phyloP scores from a whole-genome alignment of 371 early-diverging fungal species.

The Enteropsectra breve region DNA sequence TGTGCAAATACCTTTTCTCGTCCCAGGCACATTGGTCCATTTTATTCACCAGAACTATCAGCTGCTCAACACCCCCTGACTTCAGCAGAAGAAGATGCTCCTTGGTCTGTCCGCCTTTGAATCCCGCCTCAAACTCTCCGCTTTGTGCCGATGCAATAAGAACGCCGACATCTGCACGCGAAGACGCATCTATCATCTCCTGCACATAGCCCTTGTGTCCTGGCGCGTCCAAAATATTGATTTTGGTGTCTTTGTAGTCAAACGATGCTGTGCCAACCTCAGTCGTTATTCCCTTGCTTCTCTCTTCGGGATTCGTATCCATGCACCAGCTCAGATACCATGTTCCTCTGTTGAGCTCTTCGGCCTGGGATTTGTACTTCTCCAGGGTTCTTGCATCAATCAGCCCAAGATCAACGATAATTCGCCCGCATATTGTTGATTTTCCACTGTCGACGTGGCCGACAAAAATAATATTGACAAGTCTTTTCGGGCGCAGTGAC shows the following conservation, averaged over 20 bases:
- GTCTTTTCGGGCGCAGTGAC: slow-evolving; percentile 10
- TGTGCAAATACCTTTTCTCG: slow-evolving; percentile 50
- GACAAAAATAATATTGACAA: slow-evolving; percentile 73
- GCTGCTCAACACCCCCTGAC: slow-evolving; percentile 41
- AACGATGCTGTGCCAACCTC: slow-evolving; percentile 69
- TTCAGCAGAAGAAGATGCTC: slow-evolving; percentile 90
- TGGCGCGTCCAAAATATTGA: slow-evolving; percentile 67
- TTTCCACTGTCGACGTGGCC: slow-evolving; percentile 99
- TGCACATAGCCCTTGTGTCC: slow-evolving; percentile 97
- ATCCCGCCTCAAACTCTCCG: slow-evolving; percentile 97
- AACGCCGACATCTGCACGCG: slow-evolving; percentile 73
- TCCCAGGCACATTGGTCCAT: slow-evolving; percentile 58
- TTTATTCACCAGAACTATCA: slow-evolving; percentile 60
- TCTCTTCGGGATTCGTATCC: slow-evolving; percentile 64
- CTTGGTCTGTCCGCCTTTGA: slow-evolving; percentile 93
- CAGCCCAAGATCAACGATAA: slow-evolving; percentile 95
- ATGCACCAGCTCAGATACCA: slow-evolving; percentile 61
- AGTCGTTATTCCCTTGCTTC: slow-evolving; percentile 64
- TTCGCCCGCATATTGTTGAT: slow-evolving; percentile 92
- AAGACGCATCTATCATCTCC: slow-evolving; percentile 93
- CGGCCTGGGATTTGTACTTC: slow-evolving; percentile 95
- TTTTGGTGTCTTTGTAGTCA: slow-evolving; percentile 64
- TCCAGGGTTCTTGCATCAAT: slow-evolving; percentile 95
- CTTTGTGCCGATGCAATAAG: slow-evolving; percentile 82
- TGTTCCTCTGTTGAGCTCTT: slow-evolving; percentile 65